Conservation (phyloP, 148 eudicot genomes). For the Selenicereus undatus region DNA sequence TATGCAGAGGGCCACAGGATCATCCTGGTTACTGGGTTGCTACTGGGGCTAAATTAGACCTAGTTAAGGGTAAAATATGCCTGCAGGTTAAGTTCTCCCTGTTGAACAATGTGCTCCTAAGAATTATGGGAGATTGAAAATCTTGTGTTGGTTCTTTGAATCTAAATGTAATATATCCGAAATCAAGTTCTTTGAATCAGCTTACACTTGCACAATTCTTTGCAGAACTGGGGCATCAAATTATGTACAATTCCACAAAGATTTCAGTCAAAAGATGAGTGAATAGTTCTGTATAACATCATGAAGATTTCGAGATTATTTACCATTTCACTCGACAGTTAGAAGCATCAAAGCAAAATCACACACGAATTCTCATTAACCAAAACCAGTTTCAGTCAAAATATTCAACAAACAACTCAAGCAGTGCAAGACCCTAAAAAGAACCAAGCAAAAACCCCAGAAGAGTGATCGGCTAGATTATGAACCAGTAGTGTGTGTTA, state of each 20-base stretch:
- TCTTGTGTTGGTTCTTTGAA: neutral
- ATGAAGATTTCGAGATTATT: neutral
- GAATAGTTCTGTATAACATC: neutral
- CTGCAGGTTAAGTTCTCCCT: conserved; percentile 68
- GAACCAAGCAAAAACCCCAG: neutral
- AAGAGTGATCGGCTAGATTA: neutral
- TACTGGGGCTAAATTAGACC: conserved; percentile 64
- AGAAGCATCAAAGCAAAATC: neutral
- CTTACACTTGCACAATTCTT: neutral
- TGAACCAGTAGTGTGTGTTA: neutral
- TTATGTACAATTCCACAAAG: neutral
- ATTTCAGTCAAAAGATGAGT: neutral
- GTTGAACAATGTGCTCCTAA: conserved; percentile 33
- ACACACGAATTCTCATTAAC: neutral
- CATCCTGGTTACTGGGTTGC: conserved; percentile 82
- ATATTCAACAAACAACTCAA: no score
- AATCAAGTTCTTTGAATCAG: neutral
- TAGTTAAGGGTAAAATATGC: conserved; percentile 59
- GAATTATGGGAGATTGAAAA: neutral
- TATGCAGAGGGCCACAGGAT: conserved; percentile 64
- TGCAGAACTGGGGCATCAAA: neutral
- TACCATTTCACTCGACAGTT: neutral
- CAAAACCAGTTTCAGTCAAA: neutral
- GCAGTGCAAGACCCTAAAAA: neutral
- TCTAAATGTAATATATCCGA: no score